Evolutionary conservation across 345 rosid genomes (phyloP), one percentile per base, ranked within the genome.

Genomic region (Erodium maritimum): DNA sequence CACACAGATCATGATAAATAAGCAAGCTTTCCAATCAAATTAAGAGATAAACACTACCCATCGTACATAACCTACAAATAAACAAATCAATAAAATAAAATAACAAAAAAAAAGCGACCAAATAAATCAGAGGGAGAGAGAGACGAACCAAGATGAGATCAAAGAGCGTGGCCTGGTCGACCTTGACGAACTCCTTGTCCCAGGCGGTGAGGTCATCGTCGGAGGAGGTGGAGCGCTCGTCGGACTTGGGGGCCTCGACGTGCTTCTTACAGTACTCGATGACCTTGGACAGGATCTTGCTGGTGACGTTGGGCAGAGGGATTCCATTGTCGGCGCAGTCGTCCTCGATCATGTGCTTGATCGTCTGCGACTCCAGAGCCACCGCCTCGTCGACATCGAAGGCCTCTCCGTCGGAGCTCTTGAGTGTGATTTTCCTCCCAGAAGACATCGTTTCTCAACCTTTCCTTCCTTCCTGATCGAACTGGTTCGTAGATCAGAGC

Each of bases 381-480:
- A 59, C 62, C 24, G 10, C 52, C 25, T 59, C 18, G 11, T 59
- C 62, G 52, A 59, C 62, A 18, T 59, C 62, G 53, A 59, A 59
- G 9, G 62, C 17, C 62, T 59, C 62, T 7, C 62, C 62, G 29
- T 59, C 62, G 0, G 62, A 59, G 19, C 50, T 16, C 22, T 14
- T 42, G 29, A 59, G 23, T 18, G n/a, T 46, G 16, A 59, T 46
- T 9, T 48, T 48, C 52, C 19, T 48, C 6, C 37, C 37, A 29
- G 2, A 29, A 6, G 37, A 1, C 37, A 29, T 29, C 37, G n/a
- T n/a, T n/a, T n/a, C n/a, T n/a, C n/a, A n/a, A n/a, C n/a, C n/a
- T n/a, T n/a, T n/a, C n/a, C n/a, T n/a, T n/a, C n/a, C n/a, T n/a
- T n/a, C n/a, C n/a, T n/a, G n/a, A n/a, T n/a, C n/a, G n/a, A n/a